Base-by-base conservation (phyloP, 1,284 basidiomycete genomes). In the Taiwanofungus camphoratus region DNA sequence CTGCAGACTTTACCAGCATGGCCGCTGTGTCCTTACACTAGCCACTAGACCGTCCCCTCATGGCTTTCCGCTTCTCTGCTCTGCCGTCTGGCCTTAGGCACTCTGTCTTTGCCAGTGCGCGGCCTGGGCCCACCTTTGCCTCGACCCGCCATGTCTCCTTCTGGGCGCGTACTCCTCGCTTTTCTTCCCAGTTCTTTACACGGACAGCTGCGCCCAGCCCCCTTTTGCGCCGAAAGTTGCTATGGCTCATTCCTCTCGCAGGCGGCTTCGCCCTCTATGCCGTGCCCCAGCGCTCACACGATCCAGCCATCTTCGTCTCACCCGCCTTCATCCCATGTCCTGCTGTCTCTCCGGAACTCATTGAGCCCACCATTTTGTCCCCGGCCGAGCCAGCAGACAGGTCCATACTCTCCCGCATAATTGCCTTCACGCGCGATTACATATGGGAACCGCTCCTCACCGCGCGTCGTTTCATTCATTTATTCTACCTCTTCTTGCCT, bases 381-480 rank as follows among this genome's bases (percentile, higher is more conserved):
- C 81, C 83, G 3, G 72, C 74, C 22, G 85, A 87, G 59, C 64
- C 68, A 5, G 39, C 46, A 19, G 67, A 76, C 40, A 66, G 62
- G 21, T 67, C 75, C 8, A 59, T 85, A 22, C 46, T 62, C 8
- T 58, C 65, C 2, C 66, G 72, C 39, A 61, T 84, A 33, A 37
- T 63, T 8, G 50, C 57, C 4, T 58, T 83, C 32, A 56, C 87
- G 11, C 67, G 66, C 29, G 70, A 72, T 37, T 63, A 72, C 46
- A 67, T 99, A 56, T 77, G 88, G 73, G 93, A 98, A 60, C 95
- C 93, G 2, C 62, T 98, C 42, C 74, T 88, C 30, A 98, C 92
- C 0, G 74, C 85, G 9, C 69, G 78, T 42, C 79, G 95, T 21
- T 98, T 99, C 66, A 64, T 94, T 26, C 80, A 89, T 55, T 79